Conservation (phyloP, 83 land plant genomes). For the Thuja plicata region DNA sequence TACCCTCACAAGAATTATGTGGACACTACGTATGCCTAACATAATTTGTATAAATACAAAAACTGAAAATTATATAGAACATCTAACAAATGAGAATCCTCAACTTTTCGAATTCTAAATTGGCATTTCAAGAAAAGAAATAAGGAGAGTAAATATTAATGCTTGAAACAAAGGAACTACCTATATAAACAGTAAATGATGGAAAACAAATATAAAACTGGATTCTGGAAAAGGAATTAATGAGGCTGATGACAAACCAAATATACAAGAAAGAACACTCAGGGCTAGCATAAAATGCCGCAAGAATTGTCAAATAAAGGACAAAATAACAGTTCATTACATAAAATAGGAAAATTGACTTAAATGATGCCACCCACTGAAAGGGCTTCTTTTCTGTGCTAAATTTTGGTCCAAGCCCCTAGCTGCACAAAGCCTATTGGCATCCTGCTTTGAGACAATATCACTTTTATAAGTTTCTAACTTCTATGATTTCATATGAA, state of each 20-base stretch:
- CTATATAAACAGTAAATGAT: too few species aligned
- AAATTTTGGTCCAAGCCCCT: slow-evolving; percentile 62
- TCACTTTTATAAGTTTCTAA: too few species aligned
- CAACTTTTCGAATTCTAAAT: neutral
- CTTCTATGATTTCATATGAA: too few species aligned
- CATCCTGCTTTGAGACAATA: too few species aligned
- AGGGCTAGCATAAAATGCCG: slow-evolving; percentile 6
- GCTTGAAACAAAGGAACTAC: too few species aligned
- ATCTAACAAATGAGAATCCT: neutral
- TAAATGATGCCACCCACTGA: slow-evolving; percentile 63
- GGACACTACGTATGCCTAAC: too few species aligned
- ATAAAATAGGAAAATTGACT: slow-evolving; percentile 45
- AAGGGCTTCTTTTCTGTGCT: slow-evolving; percentile 42
- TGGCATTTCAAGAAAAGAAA: neutral
- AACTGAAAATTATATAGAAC: too few species aligned
- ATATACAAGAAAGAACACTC: slow-evolving; percentile 4
- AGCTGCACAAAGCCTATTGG: neutral
- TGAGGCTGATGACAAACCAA: neutral
- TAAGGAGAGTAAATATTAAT: too few species aligned
- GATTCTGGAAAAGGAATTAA: too few species aligned
- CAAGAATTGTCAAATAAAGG: slow-evolving; percentile 11
- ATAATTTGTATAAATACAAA: too few species aligned
- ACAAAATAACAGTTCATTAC: slow-evolving; percentile 17
- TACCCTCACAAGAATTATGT: too few species aligned
- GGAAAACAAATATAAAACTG: too few species aligned